Evolutionary conservation across 1,139 yeast genomes (phyloP).

Genomic region (Pichia terricola): DNA sequence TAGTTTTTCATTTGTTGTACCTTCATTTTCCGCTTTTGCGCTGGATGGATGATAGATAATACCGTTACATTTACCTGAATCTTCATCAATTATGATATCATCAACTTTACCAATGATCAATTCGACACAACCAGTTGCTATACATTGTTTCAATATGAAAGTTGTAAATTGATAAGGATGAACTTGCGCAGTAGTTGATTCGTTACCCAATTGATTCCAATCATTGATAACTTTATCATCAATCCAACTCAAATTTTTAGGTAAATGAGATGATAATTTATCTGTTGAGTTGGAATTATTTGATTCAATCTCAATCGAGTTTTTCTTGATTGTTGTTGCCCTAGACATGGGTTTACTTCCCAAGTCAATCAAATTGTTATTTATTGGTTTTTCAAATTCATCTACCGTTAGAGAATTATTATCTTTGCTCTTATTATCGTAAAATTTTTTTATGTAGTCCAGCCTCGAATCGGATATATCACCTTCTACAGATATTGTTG

Average conservation of each 20-base stretch:
- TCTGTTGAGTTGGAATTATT: constrained; percentile 18
- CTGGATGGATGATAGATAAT: constrained; percentile 54
- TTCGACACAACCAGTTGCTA: constrained; percentile 78
- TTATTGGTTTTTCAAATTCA: constrained; percentile 2
- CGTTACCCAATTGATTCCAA: constrained; percentile 78
- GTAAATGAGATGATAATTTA: constrained; percentile 33
- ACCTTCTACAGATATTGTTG: constrained; percentile 84
- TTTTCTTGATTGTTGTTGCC: constrained; percentile 29
- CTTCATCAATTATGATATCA: constrained; percentile 52
- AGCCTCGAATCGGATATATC: constrained; percentile 35
- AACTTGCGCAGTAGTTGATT: constrained; percentile 89
- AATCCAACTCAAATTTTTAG: constrained; percentile 77
- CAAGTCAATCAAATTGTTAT: constrained; percentile 5
- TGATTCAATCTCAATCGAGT: constrained; percentile 30
- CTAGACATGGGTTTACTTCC: constrained; percentile 19
- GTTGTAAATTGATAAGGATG: constrained; percentile 93
- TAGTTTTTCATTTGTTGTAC: constrained; percentile 24
- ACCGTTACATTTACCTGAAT: constrained; percentile 59
- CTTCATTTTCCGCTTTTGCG: constrained; percentile 30
- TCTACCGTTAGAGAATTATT: constrained; percentile 1
- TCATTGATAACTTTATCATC: constrained; percentile 52
- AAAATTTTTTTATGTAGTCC: constrained; percentile 3
- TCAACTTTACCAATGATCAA: constrained; percentile 76
- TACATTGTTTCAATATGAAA: constrained; percentile 67
- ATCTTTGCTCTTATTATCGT: constrained; percentile 3